Evolutionary conservation across 148 eudicot genomes (phyloP).

Genomic region (Amaranthus palmeri): DNA sequence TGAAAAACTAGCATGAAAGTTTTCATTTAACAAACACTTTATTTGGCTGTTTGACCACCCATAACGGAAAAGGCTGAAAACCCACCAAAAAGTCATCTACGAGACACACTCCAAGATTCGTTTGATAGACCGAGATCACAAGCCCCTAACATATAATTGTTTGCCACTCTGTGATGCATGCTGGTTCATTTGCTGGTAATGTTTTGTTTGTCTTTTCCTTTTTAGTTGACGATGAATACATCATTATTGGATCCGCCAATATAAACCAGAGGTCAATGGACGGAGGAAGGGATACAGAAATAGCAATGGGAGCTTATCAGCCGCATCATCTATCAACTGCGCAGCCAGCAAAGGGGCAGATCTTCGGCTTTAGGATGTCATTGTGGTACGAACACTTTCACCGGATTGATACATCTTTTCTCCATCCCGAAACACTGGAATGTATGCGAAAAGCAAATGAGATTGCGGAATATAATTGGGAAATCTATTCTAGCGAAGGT

Average conservation of each 20-base stretch:
- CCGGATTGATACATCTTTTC: slow-evolving; percentile 16
- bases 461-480: slow-evolving; percentile 49
- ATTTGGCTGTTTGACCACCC: too few species aligned
- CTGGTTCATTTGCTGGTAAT: not conserved
- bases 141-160: not conserved
- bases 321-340: slow-evolving; percentile 46
- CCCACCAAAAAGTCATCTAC: too few species aligned
- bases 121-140: not conserved
- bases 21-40: too few species aligned
- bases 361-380: slow-evolving; percentile 59
- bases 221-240: slow-evolving; percentile 81
- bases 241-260: slow-evolving; percentile 80
- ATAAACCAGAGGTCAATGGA: slow-evolving; percentile 86
- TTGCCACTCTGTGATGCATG: not conserved
- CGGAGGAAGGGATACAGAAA: slow-evolving; percentile 73
- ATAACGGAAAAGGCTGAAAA: too few species aligned
- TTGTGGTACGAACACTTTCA: slow-evolving; percentile 69
- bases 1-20: too few species aligned
- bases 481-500: slow-evolving; percentile 32
- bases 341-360: slow-evolving; percentile 41
- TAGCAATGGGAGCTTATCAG: slow-evolving; percentile 85
- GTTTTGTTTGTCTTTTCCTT: not conserved
- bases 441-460: slow-evolving; percentile 44
- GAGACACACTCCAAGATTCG: too few species aligned
- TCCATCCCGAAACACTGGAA: slow-evolving; percentile 44